Evolutionary conservation across 2,329 filamentous ascomycete genomes (phyloP).

Genomic region (Venturiaceae sp.): DNA sequence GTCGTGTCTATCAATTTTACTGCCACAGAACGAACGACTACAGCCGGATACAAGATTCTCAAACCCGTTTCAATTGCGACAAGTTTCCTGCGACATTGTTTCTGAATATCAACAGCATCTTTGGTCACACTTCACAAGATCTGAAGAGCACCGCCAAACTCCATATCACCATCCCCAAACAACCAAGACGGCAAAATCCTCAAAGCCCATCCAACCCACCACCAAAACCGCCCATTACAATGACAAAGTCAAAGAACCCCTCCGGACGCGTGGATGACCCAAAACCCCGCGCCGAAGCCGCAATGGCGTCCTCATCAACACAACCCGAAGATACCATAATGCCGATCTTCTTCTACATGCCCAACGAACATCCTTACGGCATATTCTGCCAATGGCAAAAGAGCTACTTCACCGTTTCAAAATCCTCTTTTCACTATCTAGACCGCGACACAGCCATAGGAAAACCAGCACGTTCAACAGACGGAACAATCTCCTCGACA

Average conservation of each 20-base stretch:
- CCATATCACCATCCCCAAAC: too few species aligned
- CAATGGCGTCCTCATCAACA: neutral
- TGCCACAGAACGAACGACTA: too few species aligned
- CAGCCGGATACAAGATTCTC: too few species aligned
- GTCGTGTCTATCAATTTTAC: too few species aligned
- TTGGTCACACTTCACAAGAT: too few species aligned
- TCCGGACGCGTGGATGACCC: neutral
- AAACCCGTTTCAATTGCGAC: too few species aligned
- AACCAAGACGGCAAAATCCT: too few species aligned
- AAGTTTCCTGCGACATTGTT: too few species aligned
- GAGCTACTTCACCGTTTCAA: slow-evolving; percentile 33
- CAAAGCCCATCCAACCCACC: too few species aligned
- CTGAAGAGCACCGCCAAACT: too few species aligned
- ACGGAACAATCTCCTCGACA: neutral
- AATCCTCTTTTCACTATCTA: neutral
- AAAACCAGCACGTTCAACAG: neutral
- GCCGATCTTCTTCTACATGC: slow-evolving; percentile 15
- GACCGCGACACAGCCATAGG: neutral
- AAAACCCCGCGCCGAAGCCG: neutral
- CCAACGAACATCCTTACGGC: slow-evolving; percentile 30
- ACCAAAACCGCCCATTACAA: too few species aligned
- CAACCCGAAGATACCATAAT: neutral
- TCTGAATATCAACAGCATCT: too few species aligned
- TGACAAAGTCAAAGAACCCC: neutral
- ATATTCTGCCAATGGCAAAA: slow-evolving; percentile 47